Conservation (phyloP, 2,329 filamentous ascomycete species). For the Neonectria ditissima region DNA sequence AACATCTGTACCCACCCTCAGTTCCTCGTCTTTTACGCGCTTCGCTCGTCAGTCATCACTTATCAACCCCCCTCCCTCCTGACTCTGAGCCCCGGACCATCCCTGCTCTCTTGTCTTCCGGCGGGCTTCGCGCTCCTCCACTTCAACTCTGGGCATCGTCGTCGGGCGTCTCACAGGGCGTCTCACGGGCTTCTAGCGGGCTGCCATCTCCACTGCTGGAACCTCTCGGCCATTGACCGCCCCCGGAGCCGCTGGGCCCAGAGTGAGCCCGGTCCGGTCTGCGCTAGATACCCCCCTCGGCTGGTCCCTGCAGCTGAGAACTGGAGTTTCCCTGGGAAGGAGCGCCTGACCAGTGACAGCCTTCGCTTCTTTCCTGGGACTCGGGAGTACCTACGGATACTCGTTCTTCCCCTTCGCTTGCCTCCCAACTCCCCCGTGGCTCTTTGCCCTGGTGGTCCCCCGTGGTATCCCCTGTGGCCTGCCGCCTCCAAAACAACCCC, state of each 20-base stretch:
- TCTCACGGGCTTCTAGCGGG: constrained; percentile 38
- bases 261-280: constrained; percentile 38
- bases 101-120: neutral
- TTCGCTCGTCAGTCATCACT: neutral
- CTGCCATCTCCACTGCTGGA: constrained; percentile 36
- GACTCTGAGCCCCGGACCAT: neutral
- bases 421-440: neutral
- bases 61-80: neutral
- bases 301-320: constrained; percentile 44
- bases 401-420: neutral
- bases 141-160: constrained; percentile 15
- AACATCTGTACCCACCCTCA: constrained; percentile 19
- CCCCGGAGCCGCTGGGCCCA: constrained; percentile 16
- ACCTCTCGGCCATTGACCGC: constrained; percentile 16
- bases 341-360: constrained; percentile 40
- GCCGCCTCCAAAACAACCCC: constrained; percentile 3
- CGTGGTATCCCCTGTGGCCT: constrained; percentile 8
- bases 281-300: constrained; percentile 16
- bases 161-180: constrained; percentile 9
- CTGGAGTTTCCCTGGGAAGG: constrained; percentile 15
- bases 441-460: constrained; percentile 4
- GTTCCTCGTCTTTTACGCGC: neutral
- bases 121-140: constrained; percentile 6
- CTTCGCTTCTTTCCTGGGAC: constrained; percentile 24
- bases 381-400: constrained; percentile 6